Evolutionary conservation across 2,329 filamentous ascomycete genomes (phyloP).

Genomic region (Passalora sequoiae): DNA sequence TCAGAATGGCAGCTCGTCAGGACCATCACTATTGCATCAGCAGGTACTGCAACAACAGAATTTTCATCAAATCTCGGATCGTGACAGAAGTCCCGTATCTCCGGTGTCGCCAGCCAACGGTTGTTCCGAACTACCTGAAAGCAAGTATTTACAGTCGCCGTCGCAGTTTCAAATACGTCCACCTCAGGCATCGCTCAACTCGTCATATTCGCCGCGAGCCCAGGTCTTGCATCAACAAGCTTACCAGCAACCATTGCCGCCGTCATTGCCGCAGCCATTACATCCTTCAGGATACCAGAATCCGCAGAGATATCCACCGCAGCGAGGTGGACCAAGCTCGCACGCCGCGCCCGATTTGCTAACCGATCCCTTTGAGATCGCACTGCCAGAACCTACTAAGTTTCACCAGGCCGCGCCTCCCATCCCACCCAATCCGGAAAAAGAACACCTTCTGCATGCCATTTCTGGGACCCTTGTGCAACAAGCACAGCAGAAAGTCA

Average conservation of each 20-base stretch:
- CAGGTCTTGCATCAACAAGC: constrained; percentile 10
- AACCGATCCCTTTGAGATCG: constrained; percentile 57
- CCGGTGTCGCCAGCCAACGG: constrained; percentile 28
- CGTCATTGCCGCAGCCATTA: constrained; percentile 10
- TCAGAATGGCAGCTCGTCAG: constrained; percentile 14
- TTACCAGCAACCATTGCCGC: constrained; percentile 11
- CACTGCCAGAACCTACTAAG: constrained; percentile 48
- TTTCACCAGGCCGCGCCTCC: constrained; percentile 64
- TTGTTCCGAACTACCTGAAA: constrained; percentile 19
- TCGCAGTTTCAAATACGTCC: constrained; percentile 16
- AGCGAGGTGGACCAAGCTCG: constrained; percentile 26
- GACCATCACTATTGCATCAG: constrained; percentile 10
- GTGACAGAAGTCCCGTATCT: constrained; percentile 30
- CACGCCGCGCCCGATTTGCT: constrained; percentile 54
- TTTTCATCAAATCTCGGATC: constrained; percentile 15
- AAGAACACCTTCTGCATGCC: constrained; percentile 76
- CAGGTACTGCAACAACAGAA: constrained; percentile 11
- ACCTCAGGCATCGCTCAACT: constrained; percentile 8
- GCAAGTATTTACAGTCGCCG: constrained; percentile 23
- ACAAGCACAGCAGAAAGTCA: constrained; percentile 63
- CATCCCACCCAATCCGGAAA: constrained; percentile 92
- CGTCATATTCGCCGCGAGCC: constrained; percentile 16
- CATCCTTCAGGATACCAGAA: constrained; percentile 19
- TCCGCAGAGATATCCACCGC: constrained; percentile 13
- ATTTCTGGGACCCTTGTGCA: constrained; percentile 65